Percentiles rank a stretch among this genome's conserved stretches.
phyloP scores from a whole-genome alignment of 1,139 yeast species.

The Diutina pseudorugosa region DNA sequence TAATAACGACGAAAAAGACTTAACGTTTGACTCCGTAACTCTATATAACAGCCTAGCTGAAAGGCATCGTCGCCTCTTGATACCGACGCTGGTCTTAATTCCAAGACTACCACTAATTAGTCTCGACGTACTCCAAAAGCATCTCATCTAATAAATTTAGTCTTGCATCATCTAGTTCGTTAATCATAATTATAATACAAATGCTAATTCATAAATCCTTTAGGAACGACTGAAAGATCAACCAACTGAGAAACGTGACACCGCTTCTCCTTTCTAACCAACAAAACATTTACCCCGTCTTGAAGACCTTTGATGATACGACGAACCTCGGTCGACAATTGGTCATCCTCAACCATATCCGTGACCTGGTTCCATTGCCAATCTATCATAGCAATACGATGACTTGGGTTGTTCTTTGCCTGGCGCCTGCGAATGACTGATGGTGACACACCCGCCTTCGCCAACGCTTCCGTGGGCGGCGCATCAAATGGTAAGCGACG shows the following conservation, averaged over 20 bases:
- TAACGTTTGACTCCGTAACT: no score
- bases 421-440: conserved; percentile 38
- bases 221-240: not conserved
- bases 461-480: conserved; percentile 28
- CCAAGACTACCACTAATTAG: no score
- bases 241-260: conserved; percentile 5
- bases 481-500: conserved; percentile 81
- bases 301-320: conserved; percentile 17
- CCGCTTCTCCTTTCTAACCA: conserved; percentile 31
- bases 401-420: conserved; percentile 57
- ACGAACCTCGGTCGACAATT: conserved; percentile 11
- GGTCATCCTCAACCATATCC: conserved; percentile 11
- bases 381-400: conserved; percentile 82
- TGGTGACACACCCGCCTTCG: conserved; percentile 24
- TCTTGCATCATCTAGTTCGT: not conserved
- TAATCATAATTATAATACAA: not conserved
- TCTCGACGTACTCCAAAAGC: no score
- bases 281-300: conserved; percentile 19
- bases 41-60: no score
- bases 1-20: no score
- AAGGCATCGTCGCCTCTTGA: no score
- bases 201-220: not conserved
- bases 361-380: conserved; percentile 64
- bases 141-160: no score
- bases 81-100: no score